phyloP scores from a whole-genome alignment of 2,329 filamentous ascomycete genomes.

The Penicillium paneum region DNA sequence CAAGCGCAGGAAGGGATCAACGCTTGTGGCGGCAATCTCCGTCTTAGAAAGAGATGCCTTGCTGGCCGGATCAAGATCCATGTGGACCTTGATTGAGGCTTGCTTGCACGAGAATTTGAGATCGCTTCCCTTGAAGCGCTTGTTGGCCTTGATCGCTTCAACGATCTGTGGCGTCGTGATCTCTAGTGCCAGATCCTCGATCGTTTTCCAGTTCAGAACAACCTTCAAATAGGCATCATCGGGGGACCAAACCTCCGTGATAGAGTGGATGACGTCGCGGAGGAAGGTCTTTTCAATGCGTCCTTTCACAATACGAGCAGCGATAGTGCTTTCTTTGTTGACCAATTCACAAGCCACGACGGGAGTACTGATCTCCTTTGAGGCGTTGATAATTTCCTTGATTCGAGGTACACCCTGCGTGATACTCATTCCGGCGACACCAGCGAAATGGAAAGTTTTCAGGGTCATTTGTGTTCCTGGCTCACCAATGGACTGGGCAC shows the following conservation, averaged over 20 bases:
- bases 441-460: conserved; percentile 99
- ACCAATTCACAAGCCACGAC: conserved; percentile 84
- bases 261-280: conserved; percentile 71
- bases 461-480: conserved; percentile 98
- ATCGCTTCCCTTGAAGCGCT: conserved; percentile 68
- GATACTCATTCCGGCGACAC: conserved; percentile 99
- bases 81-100: conserved; percentile 67
- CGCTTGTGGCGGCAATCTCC: conserved; percentile 43
- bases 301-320: conserved; percentile 86
- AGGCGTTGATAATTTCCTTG: conserved; percentile 99
- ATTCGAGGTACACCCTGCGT: conserved; percentile 99
- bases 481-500: conserved; percentile 96
- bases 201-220: conserved; percentile 73
- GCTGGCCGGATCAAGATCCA: conserved; percentile 49
- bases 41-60: conserved; percentile 41
- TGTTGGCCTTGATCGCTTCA: conserved; percentile 71
- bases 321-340: conserved; percentile 69
- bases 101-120: conserved; percentile 54
- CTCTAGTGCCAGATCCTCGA: conserved; percentile 78
- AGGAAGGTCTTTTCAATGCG: conserved; percentile 94
- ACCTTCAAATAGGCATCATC: conserved; percentile 74
- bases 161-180: conserved; percentile 71
- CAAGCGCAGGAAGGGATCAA: conserved; percentile 57
- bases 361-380: conserved; percentile 87
- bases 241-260: conserved; percentile 86